phyloP scores from a whole-genome alignment of 768 basidiomycete genomes.

The Pulveroboletus sp. region DNA sequence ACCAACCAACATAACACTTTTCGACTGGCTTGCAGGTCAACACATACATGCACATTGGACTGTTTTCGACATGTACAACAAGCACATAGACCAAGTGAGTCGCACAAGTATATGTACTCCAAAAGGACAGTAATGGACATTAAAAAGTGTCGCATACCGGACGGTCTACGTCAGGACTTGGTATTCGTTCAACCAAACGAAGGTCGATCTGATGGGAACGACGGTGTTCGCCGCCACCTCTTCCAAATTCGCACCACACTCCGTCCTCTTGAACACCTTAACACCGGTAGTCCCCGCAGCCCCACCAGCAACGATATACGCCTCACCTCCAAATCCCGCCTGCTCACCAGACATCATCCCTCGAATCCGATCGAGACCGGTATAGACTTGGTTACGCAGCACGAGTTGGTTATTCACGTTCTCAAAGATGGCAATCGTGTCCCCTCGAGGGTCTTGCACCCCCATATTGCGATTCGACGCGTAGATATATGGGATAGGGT shows the following conservation, averaged over 20 bases:
- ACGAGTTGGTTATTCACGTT: conserved; percentile 36
- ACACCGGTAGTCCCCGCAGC: conserved; percentile 51
- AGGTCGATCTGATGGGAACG: conserved; percentile 47
- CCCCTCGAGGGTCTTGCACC: conserved; percentile 47
- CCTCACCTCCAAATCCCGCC: conserved; percentile 41
- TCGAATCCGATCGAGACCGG: conserved; percentile 57
- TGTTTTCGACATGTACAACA: too few relatives aligned
- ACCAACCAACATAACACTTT: too few relatives aligned
- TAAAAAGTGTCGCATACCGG: too few relatives aligned
- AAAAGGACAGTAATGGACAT: not conserved
- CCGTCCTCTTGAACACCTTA: conserved; percentile 49
- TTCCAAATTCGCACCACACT: conserved; percentile 47
- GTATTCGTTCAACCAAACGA: conserved; percentile 37
- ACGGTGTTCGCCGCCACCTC: conserved; percentile 51
- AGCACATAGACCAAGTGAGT: too few relatives aligned
- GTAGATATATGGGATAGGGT: conserved; percentile 55
- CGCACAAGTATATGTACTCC: not conserved
- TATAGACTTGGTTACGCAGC: conserved; percentile 53
- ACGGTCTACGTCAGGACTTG: not conserved
- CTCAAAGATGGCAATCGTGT: conserved; percentile 61
- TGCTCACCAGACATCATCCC: conserved; percentile 56
- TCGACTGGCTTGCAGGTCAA: too few relatives aligned
- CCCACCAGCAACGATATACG: conserved; percentile 53
- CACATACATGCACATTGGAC: too few relatives aligned
- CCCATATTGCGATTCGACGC: conserved; percentile 63